A percentile compares a stretch with the other conserved stretches of the same genome.
These are phyloP conservation scores for Aspergillus sp. DNA, from an alignment of 2,329 filamentous ascomycete species.

Conservation along the genomic window DNA sequence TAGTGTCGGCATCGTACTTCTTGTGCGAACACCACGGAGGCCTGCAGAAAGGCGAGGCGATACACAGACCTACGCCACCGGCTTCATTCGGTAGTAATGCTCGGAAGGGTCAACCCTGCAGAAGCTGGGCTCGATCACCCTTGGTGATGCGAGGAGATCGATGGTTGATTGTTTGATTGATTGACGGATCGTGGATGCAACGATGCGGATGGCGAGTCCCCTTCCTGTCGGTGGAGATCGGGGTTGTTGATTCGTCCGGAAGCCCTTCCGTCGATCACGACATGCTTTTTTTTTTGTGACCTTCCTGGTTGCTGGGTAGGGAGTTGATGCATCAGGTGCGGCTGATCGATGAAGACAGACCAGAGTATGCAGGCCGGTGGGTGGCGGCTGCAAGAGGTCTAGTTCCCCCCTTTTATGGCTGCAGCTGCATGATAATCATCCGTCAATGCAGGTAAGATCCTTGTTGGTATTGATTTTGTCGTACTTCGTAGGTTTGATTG, in stretches of 20 bases:
- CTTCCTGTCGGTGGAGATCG: not conserved
- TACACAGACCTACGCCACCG: not conserved
- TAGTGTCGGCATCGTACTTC: not conserved
- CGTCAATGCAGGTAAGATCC: not conserved
- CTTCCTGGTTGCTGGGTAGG: not conserved
- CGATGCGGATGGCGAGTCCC: not conserved
- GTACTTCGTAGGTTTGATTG: not conserved
- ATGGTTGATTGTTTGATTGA: not conserved
- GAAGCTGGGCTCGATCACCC: not conserved
- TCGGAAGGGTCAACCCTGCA: not conserved
- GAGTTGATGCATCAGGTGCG: not conserved
- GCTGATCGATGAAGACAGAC: not conserved
- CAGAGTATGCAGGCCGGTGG: not conserved
- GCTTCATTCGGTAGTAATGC: not conserved
- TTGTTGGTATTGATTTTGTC: not conserved
- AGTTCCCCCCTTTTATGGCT: not conserved
- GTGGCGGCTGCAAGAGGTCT: not conserved
- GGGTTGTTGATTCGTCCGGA: not conserved
- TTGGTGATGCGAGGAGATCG: not conserved
- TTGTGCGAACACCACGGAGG: not conserved
- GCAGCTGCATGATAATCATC: not conserved
- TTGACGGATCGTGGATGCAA: not conserved
- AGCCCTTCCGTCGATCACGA: not conserved
- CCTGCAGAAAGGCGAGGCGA: not conserved
- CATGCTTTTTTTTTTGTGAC: not conserved